Evolutionary conservation across 345 rosid species (phyloP).

Genomic region (Eutrema heterophyllum): DNA sequence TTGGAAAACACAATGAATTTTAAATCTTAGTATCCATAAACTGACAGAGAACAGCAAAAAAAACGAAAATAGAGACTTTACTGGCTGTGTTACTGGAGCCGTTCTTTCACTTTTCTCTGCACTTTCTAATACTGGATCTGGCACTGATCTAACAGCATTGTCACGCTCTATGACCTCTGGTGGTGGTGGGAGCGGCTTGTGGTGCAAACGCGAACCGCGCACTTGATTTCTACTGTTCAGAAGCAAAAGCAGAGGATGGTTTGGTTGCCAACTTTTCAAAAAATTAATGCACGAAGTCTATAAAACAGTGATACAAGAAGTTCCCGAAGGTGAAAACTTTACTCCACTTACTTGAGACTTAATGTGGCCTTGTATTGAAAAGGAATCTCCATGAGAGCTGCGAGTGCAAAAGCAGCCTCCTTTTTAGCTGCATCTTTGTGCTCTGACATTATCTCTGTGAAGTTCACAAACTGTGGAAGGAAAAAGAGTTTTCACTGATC

Average conservation of each 20-base stretch:
- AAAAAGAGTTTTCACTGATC: not conserved
- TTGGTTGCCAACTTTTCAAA: slow-evolving; percentile 9
- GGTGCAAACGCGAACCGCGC: slow-evolving; percentile 21
- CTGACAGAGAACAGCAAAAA: not conserved
- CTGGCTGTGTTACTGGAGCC: slow-evolving; percentile 37
- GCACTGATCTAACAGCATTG: slow-evolving; percentile 41
- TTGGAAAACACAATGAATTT: not conserved
- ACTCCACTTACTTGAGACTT: slow-evolving; percentile 43
- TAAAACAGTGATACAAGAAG: not conserved
- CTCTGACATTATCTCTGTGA: slow-evolving; percentile 78
- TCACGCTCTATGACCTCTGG: slow-evolving; percentile 58
- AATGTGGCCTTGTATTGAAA: slow-evolving; percentile 80
- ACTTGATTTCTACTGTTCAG: slow-evolving; percentile 37
- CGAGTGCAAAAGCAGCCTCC: slow-evolving; percentile 88
- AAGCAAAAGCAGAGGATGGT: slow-evolving; percentile 16
- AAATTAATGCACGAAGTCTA: not conserved
- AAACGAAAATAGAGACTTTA: slow-evolving; percentile 11
- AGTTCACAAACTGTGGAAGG: slow-evolving; percentile 72
- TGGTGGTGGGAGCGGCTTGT: slow-evolving; percentile 76
- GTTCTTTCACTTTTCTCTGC: slow-evolving; percentile 38
- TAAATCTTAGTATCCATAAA: not conserved
- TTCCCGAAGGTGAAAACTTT: slow-evolving; percentile 7
- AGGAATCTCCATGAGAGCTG: slow-evolving; percentile 97
- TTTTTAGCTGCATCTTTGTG: slow-evolving; percentile 55
- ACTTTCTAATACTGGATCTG: slow-evolving; percentile 19